Evolutionary conservation across 257 asterid genomes (phyloP).

Genomic region (Cynanchum wilfordii): DNA sequence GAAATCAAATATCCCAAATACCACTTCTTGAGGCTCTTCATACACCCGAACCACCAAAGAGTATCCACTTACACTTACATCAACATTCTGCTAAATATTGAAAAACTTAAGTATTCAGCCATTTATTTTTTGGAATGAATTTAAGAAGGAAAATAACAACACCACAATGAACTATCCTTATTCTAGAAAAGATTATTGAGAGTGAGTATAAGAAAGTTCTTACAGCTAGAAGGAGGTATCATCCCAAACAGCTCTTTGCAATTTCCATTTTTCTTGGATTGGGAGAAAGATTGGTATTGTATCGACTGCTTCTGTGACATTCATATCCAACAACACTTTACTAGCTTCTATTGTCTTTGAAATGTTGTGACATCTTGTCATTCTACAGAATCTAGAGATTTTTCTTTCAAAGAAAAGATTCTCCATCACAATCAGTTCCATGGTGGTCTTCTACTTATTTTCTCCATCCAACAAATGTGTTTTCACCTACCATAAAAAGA

Average conservation of each 20-base stretch:
- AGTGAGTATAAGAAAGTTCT: slow-evolving; percentile 15
- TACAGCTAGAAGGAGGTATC: slow-evolving; percentile 91
- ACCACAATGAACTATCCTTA: too few species aligned
- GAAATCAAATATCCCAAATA: slow-evolving; percentile 82
- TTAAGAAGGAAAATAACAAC: too few species aligned
- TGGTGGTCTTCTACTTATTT: slow-evolving; percentile 57
- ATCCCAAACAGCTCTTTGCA: slow-evolving; percentile 94
- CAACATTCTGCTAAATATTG: slow-evolving; percentile 52
- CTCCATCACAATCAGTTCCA: slow-evolving; percentile 98
- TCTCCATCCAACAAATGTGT: slow-evolving; percentile 50
- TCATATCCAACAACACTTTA: slow-evolving; percentile 78
- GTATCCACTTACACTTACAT: slow-evolving; percentile 88
- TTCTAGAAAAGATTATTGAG: too few species aligned
- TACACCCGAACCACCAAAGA: slow-evolving; percentile 90
- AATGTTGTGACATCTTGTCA: slow-evolving; percentile 69
- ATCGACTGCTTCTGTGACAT: slow-evolving; percentile 68
- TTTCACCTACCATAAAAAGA: slow-evolving; percentile 38
- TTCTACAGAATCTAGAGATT: slow-evolving; percentile 69
- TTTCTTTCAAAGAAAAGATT: slow-evolving; percentile 71
- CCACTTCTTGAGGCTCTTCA: slow-evolving; percentile 76
- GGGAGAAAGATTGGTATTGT: slow-evolving; percentile 80
- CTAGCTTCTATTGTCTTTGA: slow-evolving; percentile 61
- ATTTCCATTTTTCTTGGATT: slow-evolving; percentile 70
- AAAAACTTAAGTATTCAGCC: neutral
- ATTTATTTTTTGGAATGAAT: neutral